Evolutionary conservation across 306 rosid species (phyloP), one percentile per base, ranked within the genome.

Genomic region (Quercus variabilis): DNA sequence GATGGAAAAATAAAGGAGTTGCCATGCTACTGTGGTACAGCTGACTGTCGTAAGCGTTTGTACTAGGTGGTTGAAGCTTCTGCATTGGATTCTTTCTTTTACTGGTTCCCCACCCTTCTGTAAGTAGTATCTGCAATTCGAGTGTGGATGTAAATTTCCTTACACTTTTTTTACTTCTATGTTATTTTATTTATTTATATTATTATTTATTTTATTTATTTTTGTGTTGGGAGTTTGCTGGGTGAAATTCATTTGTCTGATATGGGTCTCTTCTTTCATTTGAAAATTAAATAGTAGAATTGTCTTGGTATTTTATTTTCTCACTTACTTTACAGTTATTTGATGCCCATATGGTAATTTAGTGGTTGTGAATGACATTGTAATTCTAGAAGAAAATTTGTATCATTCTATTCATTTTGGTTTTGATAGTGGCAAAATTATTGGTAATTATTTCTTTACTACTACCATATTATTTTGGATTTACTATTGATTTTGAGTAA

Each of bases 21-120:
- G 64, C 54, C 59, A 26, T 84, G 87, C 71, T 15, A 57, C 60
- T 80, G 87, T 55, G 82, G 87, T 30, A 70, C 82, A n/a, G 71
- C 69, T 28, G 72, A 41, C 78, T 80, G 87, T 62, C 69, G 87
- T 15, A 81, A 81, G 85, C 82, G 87, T 63, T 55, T 80, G 77
- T 80, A 77, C 71, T 80, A 76, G 80, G 46, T 10, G 6, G 6
- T 60, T n/a, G 23, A 30, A 52, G 23, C 23, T n/a, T 15, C 59
- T 7, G n/a, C 13, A 30, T 43, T 49, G 18, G 55, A 58, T 26
- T 46, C 13, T 23, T 54, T 33, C 78, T 20, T 63, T 0, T 49
- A 49, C 54, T 3, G 17, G 17, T 13, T 35, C 67, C 63, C 76
- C 73, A 67, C 63, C 4, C 64, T 13, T 26, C 31, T 62, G 68